Base-by-base conservation (phyloP, 23 red algal genomes). In the Gracilariopsis chorda region DNA sequence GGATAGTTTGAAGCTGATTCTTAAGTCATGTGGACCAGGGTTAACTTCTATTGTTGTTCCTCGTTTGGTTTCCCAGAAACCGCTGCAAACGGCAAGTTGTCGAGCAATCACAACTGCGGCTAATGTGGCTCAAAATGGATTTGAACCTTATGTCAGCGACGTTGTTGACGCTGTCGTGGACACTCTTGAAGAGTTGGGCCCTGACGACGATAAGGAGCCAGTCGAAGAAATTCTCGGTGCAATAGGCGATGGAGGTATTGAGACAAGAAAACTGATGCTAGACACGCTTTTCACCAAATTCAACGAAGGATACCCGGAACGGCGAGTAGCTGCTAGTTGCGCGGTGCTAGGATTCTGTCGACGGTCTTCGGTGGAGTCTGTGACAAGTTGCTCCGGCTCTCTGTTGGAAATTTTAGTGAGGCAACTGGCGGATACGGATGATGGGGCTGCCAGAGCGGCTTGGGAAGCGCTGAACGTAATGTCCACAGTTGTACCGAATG, bases 21-120 rank as follows among this genome's bases (percentile, higher is more conserved):
- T 95, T 25, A 52, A 34, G 13, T 48, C 81, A 33, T 57, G 75
- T 32, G 88, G 93, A 19, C 49, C 61, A 3, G 49, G 78, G 17
- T 70, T 95, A 4, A 84, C 80, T 27, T 41, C 93, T 12, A 73
- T 87, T 51, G 86, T 95, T 77, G 84, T 95, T 12, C 80, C 93
- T 52, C 41, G 88, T 23, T 48, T 91, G 57, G 51, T 84, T 27
- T 20, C 19, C 7, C 63, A 91, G 43, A 39, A 37, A 34, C 86
- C 93, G 28, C 55, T 95, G 0, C 59, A 59, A 60, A 56, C 51
- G 14, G 68, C 73, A 2, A 48, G 78, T 13, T 44, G 68, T 37
- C 64, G 56, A 14, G 91, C 87, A 10, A 42, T 98, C 14, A 25
- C 90, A 0, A 83, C 80, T 1, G 86, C 91, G 32, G 95, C 83